Evolutionary conservation across 495 filamentous ascomycete genomes (phyloP).

Genomic region (Massariosphaeria phaeospora): DNA sequence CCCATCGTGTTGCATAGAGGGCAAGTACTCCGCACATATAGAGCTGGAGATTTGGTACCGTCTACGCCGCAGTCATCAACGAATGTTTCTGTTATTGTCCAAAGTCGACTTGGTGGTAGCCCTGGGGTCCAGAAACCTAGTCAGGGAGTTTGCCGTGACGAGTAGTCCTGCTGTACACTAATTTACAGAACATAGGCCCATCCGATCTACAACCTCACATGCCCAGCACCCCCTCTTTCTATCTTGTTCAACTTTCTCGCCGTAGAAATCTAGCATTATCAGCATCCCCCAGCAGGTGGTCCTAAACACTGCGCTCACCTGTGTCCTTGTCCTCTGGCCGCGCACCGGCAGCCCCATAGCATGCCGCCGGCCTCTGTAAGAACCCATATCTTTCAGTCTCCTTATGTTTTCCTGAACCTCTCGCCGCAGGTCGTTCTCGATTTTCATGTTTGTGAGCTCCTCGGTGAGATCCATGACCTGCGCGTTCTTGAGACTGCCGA

Average conservation of each 20-base stretch:
- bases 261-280: constrained; percentile 56
- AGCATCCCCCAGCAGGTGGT: not conserved
- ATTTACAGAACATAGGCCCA: not conserved
- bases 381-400: constrained; percentile 82
- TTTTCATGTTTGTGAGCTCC: constrained; percentile 83
- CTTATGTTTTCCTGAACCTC: constrained; percentile 77
- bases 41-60: too few relatives aligned
- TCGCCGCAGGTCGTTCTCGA: constrained; percentile 81
- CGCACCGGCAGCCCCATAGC: constrained; percentile 82
- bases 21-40: too few relatives aligned
- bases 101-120: too few relatives aligned
- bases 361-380: constrained; percentile 84
- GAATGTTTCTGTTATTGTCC: too few relatives aligned
- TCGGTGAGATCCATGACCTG: constrained; percentile 73
- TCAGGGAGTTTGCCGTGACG: not conserved
- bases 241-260: constrained; percentile 75
- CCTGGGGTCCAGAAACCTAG: too few relatives aligned
- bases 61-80: too few relatives aligned
- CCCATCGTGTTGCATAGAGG: too few relatives aligned
- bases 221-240: constrained; percentile 53
- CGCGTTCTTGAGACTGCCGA: constrained; percentile 64
- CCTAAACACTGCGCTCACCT: constrained; percentile 47
- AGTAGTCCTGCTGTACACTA: constrained; percentile 15
- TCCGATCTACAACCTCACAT: constrained; percentile 19
- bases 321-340: constrained; percentile 79